These are phyloP conservation scores for Nidularia sp. DNA, from an alignment of 768 basidiomycete species.

Conservation along the genomic window DNA sequence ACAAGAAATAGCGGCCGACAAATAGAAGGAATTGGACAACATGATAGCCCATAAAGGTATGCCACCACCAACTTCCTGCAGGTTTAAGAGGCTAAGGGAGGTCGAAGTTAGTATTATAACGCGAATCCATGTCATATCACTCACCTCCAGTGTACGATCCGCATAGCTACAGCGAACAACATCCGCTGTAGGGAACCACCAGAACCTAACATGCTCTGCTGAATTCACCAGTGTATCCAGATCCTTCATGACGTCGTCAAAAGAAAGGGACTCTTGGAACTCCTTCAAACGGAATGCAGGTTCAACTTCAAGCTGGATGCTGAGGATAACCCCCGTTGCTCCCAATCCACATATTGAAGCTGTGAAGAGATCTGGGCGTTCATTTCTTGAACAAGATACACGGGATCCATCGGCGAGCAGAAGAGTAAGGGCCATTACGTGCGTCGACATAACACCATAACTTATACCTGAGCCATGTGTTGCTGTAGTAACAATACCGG, in stretches of 20 bases:
- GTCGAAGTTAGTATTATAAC: conserved; percentile 5
- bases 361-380: conserved; percentile 73
- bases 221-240: conserved; percentile 53
- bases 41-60: conserved; percentile 74
- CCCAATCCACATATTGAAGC: conserved; percentile 92
- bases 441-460: conserved; percentile 78
- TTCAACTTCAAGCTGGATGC: conserved; percentile 75
- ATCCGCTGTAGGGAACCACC: conserved; percentile 90
- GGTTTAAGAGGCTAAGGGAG: conserved; percentile 45
- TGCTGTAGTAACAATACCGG: conserved; percentile 88
- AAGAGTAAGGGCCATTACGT: conserved; percentile 71
- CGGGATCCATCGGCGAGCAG: conserved; percentile 73
- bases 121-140: conserved; percentile 4
- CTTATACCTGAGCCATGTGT: conserved; percentile 88
- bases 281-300: conserved; percentile 80
- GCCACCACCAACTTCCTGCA: conserved; percentile 61
- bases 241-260: conserved; percentile 56
- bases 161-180: conserved; percentile 67
- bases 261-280: conserved; percentile 52
- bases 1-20: conserved; percentile 59
- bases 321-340: conserved; percentile 82
- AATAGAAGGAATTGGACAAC: conserved; percentile 82
- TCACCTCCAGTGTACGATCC: conserved; percentile 75
- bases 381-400: conserved; percentile 60
- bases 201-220: conserved; percentile 89